Base-by-base conservation (phyloP, 345 rosid species). In the Microcos paniculata region DNA sequence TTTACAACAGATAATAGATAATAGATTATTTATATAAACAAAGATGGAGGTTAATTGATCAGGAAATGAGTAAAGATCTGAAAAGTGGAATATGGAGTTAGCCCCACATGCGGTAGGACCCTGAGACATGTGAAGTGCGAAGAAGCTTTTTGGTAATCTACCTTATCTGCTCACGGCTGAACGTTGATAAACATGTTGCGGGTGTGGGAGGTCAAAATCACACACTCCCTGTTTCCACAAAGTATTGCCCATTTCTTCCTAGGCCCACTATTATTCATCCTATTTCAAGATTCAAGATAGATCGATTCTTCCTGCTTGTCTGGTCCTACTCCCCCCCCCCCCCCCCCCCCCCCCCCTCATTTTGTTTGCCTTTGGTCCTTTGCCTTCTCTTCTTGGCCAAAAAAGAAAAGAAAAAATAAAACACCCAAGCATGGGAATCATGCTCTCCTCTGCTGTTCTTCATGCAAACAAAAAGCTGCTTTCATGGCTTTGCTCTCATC, bases 121-220 rank as follows among this genome's bases (percentile, higher is more conserved):
- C 24, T 0, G 40, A 46, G 26, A 46, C 56, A 67, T 26, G 71
- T 67, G 71, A 67, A 46, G 23, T 26, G 71, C 46, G 71, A 67
- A 46, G 23, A 67, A 15, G 24, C 55, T 16, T 46, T 43, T 14
- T 24, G 11, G 53, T 24, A 23, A 24, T 14, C 56, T 8, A 26
- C 23, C 71, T 46, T 67, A 67, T 67, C 71, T 46, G 38, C 40
- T 46, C 56, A 28, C 56, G 71, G 71, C 71, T 15, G 13, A 46
- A 46, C 10, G 19, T 1, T 65, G 33, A 43, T 35, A 35, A 35
- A 35, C 6, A 35, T 35, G 4, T 43, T 23, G 33, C 13, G 70
- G 33, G 4, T 52, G 52, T 18, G 57, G 42, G 63, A 28, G 19
- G 38, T 59, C 63, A 58, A 9, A 2, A 4, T 28, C 16, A 14